Evolutionary conservation across 225 moss, liverwort and hornwort genomes (phyloP), one percentile per base, ranked within the genome.

Genomic region (Marchantia polymorpha): DNA sequence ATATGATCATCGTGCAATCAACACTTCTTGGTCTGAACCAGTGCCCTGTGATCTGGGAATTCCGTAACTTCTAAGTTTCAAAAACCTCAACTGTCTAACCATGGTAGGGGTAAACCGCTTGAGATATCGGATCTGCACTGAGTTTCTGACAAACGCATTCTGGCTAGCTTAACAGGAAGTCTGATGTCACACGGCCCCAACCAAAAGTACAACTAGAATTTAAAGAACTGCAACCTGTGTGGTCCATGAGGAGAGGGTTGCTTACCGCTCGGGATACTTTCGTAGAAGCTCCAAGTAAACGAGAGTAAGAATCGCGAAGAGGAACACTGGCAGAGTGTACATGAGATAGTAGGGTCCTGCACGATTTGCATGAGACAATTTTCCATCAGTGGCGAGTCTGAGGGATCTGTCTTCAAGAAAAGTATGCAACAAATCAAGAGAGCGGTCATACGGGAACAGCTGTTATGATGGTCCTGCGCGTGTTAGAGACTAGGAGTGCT

Each of bases 311-410:
- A 90, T 69, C n/a, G 87, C 87, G 20, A 89, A 89, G 73, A 85
- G 58, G 3, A 90, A 72, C 58, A 90, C 85, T 11, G 90, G 89
- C 47, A 90, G 85, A 20, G 90, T 89, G 84, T 85, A 90, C 81
- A 90, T 52, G 13, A 90, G 70, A 25, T 59, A 83, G 64, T 83
- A 83, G 22, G 82, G 72, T 49, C 56, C 82, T 83, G 78, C 25
- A 50, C 10, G 16, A 22, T 30, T 12, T 46, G 10, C 30, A 22
- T 13, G 13, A 65, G 23, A 63, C 0, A 73, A 12, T 52, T 52
- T 7, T 31, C 3, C 10, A 26, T 31, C 0, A 9, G 73, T 74
- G 12, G 14, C 23, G 2, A 26, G 8, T 65, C 13, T 26, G n/a
- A 19, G 16, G 8, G 46, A 4, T 10, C 29, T 50, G n/a, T 25